Base-by-base conservation (phyloP, 257 asterid genomes). In the Rubia yunnanensis region DNA sequence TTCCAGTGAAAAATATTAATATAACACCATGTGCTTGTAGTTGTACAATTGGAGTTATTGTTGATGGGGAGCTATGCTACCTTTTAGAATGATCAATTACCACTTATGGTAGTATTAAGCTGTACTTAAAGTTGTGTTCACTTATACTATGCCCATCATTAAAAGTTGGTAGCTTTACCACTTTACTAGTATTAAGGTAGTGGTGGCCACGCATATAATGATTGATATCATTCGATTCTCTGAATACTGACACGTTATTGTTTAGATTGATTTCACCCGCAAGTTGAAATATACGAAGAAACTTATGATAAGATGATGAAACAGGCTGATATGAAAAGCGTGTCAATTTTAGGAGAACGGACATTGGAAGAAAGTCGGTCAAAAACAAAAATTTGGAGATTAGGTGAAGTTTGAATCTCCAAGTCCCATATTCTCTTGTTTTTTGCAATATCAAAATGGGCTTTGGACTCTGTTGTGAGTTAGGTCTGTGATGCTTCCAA, bases 351-450 rank as follows among this genome's bases (percentile, higher is more conserved):
- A n/a, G n/a, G n/a, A n/a, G n/a, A n/a, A n/a, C n/a, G n/a, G n/a
- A n/a, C n/a, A n/a, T n/a, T n/a, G n/a, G n/a, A n/a, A n/a, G 23
- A 60, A 54, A 70, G 9, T 30, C 72, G 39, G 66, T 70, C 75
- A 74, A 59, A 64, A 41, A 36, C n/a, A 27, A 59, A 58, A 50
- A 3, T 24, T 59, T 55, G 59, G 52, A 58, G 60, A 7, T 23
- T 64, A 41, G 59, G 52, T 49, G 48, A 24, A 50, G 56, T 20
- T 55, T 26, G 30, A 62, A 60, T 31, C 60, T 70, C 54, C 32
- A 39, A 28, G 77, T 54, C 27, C 32, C 39, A 46, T 28, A 49
- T 73, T 68, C 30, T 53, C 59, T 53, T 17, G 23, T n/a, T 18
- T 22, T 24, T 17, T 56, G n/a, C 64, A 57, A 30, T 63, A 59